Base-by-base conservation (phyloP, 2,329 filamentous ascomycete genomes). In the Fusarium burgessii region DNA sequence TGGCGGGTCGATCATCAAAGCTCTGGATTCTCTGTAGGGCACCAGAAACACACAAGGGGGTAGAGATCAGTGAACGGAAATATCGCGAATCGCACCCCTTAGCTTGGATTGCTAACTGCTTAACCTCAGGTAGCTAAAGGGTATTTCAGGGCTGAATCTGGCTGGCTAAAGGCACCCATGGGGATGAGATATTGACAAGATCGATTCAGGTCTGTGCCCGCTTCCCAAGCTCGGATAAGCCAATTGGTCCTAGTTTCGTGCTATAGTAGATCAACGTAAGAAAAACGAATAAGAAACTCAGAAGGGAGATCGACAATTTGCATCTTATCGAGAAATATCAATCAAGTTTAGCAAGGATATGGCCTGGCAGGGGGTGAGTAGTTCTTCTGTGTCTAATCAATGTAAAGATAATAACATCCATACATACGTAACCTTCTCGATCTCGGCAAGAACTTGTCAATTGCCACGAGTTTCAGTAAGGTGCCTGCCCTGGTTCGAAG, bases 1-100 rank as follows among this genome's bases (percentile, higher is more conserved):
- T 29, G 32, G 61, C 33, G 61, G 61, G 62, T 59, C 61, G 51
- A 66, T 66, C 61, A 46, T 59, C 47, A 38, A 58, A 59, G 38
- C 40, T 43, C 40, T 27, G 52, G 20, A 46, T 25, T 46, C 40
- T 38, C 29, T 46, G 40, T 33, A 66, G 29, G 47, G 47, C 52
- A 59, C 41, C 33, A 50, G 40, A 59, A 43, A 59, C 45, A 50
- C 33, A 23, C 18, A 23, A 17, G 27, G 25, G 43, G 23, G 46
- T 33, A 32, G 38, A 32, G 59, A 64, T 64, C 47, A 57, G 47
- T 33, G 14, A 32, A 62, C 35, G 42, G 47, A 14, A 56, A 32
- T 40, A 45, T 43, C 57, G 20, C 36, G 23, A 33, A 35, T 23
- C 32, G n/a, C 33, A 42, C 38, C 25, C 47, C 33, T n/a, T 51